These are phyloP conservation scores for Xylariaceae sp. DNA, from an alignment of 2,329 filamentous ascomycete species.

Conservation along the genomic window DNA sequence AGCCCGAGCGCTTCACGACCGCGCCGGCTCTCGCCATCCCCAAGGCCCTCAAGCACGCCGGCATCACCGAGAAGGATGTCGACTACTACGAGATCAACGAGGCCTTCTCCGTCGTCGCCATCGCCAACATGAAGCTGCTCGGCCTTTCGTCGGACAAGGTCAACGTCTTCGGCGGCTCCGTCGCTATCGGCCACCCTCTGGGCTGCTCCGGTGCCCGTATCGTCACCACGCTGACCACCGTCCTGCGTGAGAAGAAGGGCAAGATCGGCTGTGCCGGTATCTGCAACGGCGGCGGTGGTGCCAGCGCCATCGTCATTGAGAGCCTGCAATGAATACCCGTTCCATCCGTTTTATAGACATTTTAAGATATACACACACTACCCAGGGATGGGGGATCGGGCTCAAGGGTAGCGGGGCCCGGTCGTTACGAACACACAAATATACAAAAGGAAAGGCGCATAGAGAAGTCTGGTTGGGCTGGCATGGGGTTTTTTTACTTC, in stretches of 20 bases:
- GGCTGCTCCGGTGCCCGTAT: slow-evolving; percentile 93
- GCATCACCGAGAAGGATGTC: slow-evolving; percentile 68
- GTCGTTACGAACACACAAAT: no score
- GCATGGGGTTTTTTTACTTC: no score
- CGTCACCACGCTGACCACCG: slow-evolving; percentile 80
- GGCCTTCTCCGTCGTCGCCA: slow-evolving; percentile 92
- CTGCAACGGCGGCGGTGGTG: slow-evolving; percentile 96
- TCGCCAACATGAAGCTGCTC: slow-evolving; percentile 94
- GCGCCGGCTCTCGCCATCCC: slow-evolving; percentile 90
- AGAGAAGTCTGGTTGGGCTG: no score
- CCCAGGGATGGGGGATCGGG: no score
- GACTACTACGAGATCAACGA: slow-evolving; percentile 99
- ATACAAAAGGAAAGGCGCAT: no score
- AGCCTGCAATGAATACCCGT: slow-evolving; percentile 35
- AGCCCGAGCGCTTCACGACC: slow-evolving; percentile 92
- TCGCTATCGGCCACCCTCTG: slow-evolving; percentile 91
- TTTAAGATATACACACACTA: no score
- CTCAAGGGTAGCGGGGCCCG: no score
- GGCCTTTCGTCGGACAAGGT: slow-evolving; percentile 76
- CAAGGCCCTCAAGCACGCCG: slow-evolving; percentile 94
- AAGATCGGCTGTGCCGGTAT: slow-evolving; percentile 94
- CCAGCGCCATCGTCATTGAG: slow-evolving; percentile 90
- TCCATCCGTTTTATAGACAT: slow-evolving; percentile 9
- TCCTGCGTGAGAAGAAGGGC: slow-evolving; percentile 82
- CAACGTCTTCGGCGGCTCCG: slow-evolving; percentile 91